phyloP scores from a whole-genome alignment of 768 basidiomycete genomes.

The Boletellus ananas region DNA sequence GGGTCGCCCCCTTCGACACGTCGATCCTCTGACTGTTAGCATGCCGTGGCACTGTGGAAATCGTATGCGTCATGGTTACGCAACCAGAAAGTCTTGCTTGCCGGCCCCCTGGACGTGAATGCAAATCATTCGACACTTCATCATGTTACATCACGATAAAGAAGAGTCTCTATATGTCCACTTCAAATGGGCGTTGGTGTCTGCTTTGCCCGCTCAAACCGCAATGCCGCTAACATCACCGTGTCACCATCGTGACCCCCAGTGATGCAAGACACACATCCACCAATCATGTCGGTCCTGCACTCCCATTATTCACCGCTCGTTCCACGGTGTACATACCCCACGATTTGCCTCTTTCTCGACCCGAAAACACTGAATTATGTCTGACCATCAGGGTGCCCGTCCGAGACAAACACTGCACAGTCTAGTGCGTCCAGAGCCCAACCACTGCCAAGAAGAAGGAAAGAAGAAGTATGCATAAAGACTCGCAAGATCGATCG shows the following conservation, averaged over 20 bases:
- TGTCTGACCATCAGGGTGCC: constrained; percentile 58
- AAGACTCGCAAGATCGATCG: constrained; percentile 26
- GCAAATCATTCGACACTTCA: constrained; percentile 20
- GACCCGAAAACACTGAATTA: constrained; percentile 65
- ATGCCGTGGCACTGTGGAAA: no score
- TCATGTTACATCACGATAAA: background rate
- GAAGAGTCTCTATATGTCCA: background rate
- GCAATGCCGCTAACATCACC: constrained; percentile 58
- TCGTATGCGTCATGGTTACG: no score
- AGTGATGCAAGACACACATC: constrained; percentile 40
- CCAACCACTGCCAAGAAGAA: constrained; percentile 76
- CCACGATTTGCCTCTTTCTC: constrained; percentile 60
- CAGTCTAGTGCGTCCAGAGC: constrained; percentile 66
- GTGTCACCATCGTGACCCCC: constrained; percentile 39
- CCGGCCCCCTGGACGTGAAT: no score
- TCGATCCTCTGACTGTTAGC: no score
- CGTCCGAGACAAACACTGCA: constrained; percentile 72
- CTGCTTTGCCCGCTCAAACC: constrained; percentile 58
- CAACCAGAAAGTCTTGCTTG: no score
- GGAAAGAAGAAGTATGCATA: background rate
- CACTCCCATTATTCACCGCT: constrained; percentile 36
- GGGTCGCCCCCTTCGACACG: no score
- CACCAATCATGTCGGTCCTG: constrained; percentile 49
- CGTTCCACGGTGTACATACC: constrained; percentile 65
- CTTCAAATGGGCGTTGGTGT: constrained; percentile 54